phyloP scores from a whole-genome alignment of 331 rosid species.

The Stylosanthes scabra region DNA sequence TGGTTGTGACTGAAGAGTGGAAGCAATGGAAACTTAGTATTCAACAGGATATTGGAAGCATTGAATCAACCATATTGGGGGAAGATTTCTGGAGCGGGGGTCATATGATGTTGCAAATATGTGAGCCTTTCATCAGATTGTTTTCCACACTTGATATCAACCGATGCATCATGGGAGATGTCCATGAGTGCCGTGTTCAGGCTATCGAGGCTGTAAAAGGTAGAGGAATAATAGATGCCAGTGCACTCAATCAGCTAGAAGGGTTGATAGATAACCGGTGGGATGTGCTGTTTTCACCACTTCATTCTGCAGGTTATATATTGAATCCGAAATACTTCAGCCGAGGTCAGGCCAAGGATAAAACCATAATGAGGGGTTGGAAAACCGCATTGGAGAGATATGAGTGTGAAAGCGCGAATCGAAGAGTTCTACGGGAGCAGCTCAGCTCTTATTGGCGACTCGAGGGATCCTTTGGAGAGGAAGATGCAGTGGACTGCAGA shows the following conservation, averaged over 20 bases:
- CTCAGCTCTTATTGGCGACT: slow-evolving; percentile 61
- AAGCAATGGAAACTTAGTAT: slow-evolving; percentile 60
- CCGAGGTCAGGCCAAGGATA: slow-evolving; percentile 62
- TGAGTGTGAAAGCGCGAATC: slow-evolving; percentile 47
- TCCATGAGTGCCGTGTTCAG: slow-evolving; percentile 59
- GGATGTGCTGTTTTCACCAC: slow-evolving; percentile 65
- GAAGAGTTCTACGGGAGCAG: slow-evolving; percentile 63
- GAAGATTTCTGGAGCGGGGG: slow-evolving; percentile 58
- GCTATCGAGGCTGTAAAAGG: slow-evolving; percentile 52
- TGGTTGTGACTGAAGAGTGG: slow-evolving; percentile 54
- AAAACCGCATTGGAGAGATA: slow-evolving; percentile 58
- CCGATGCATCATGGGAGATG: slow-evolving; percentile 58
- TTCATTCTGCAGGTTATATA: slow-evolving; percentile 64
- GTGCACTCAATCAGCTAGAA: slow-evolving; percentile 50
- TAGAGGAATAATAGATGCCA: slow-evolving; percentile 43
- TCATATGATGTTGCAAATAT: slow-evolving; percentile 45
- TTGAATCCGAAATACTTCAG: slow-evolving; percentile 61
- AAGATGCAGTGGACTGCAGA: slow-evolving; percentile 65
- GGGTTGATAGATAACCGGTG: slow-evolving; percentile 60
- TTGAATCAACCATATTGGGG: slow-evolving; percentile 54
- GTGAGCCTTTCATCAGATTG: slow-evolving; percentile 55
- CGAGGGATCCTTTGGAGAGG: slow-evolving; percentile 63
- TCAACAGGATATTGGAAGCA: slow-evolving; percentile 38
- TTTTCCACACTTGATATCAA: slow-evolving; percentile 46
- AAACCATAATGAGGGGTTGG: slow-evolving; percentile 68